Percentiles rank a stretch among this genome's conserved stretches.
These are phyloP conservation scores for Hypoxylon sp. DNA, from an alignment of 2,329 filamentous ascomycete genomes.

Conservation along the genomic window DNA sequence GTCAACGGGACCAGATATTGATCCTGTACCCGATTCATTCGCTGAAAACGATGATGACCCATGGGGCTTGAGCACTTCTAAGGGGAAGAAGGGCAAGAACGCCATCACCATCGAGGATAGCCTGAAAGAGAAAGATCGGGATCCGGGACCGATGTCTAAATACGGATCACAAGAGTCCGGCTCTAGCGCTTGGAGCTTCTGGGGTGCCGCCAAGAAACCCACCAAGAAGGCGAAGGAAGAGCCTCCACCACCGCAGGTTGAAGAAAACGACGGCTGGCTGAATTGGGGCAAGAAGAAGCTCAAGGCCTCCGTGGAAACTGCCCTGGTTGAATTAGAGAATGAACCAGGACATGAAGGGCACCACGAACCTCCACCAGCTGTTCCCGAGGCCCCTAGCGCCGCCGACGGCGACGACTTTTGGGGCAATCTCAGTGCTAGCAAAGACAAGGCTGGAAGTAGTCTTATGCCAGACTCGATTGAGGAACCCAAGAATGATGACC, in stretches of 20 bases:
- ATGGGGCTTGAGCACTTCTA: slow-evolving; percentile 47
- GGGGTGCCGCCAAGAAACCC: slow-evolving; percentile 68
- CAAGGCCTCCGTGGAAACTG: slow-evolving; percentile 43
- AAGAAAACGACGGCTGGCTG: slow-evolving; percentile 42
- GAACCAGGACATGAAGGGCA: slow-evolving; percentile 41
- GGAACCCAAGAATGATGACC: slow-evolving; percentile 59
- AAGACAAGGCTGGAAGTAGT: slow-evolving; percentile 52
- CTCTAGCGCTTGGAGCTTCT: slow-evolving; percentile 68
- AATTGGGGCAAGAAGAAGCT: slow-evolving; percentile 54
- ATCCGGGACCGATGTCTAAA: slow-evolving; percentile 48
- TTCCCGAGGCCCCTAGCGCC: slow-evolving; percentile 43
- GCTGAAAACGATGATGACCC: slow-evolving; percentile 45
- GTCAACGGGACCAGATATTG: slow-evolving; percentile 26
- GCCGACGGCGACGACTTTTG: slow-evolving; percentile 46
- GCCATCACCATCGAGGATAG: slow-evolving; percentile 35
- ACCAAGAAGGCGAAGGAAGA: slow-evolving; percentile 53
- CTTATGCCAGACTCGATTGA: slow-evolving; percentile 61
- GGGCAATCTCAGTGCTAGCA: slow-evolving; percentile 39
- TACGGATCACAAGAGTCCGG: slow-evolving; percentile 56
- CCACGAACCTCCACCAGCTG: slow-evolving; percentile 33
- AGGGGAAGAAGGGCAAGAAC: slow-evolving; percentile 63
- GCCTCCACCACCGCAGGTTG: slow-evolving; percentile 23
- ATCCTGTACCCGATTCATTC: slow-evolving; percentile 1
- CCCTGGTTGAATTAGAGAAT: slow-evolving; percentile 47
- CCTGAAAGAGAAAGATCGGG: slow-evolving; percentile 49